phyloP scores from a whole-genome alignment of 305 asterid genomes.

The Monarda citriodora region DNA sequence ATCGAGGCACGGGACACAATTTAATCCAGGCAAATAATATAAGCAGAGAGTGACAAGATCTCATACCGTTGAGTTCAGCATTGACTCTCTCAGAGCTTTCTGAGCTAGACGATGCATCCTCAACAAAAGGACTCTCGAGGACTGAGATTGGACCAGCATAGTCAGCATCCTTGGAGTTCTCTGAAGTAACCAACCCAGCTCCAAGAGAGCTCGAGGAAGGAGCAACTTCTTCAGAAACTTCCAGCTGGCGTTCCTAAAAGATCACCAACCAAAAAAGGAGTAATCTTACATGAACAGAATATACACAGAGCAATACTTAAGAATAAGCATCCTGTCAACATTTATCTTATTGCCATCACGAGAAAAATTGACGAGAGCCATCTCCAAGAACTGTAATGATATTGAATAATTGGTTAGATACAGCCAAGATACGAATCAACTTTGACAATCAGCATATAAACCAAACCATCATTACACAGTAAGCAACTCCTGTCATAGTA shows the following conservation, averaged over 20 bases:
- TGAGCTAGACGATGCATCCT: slow-evolving; percentile 45
- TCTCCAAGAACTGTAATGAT: background rate
- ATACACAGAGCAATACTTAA: slow-evolving; percentile 6
- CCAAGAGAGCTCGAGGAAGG: slow-evolving; percentile 26
- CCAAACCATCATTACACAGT: too few species aligned
- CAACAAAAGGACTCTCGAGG: slow-evolving; percentile 43
- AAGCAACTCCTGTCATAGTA: too few species aligned
- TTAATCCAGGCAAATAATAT: slow-evolving; percentile 3
- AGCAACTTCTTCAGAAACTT: slow-evolving; percentile 29
- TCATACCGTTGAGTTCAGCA: slow-evolving; percentile 62
- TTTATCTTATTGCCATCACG: background rate
- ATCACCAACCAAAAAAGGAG: slow-evolving; percentile 14
- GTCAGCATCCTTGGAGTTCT: slow-evolving; percentile 56
- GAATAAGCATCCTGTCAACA: background rate
- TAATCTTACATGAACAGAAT: background rate
- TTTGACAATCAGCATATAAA: background rate
- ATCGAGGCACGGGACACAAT: background rate
- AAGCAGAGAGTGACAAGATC: slow-evolving; percentile 2
- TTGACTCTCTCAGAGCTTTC: slow-evolving; percentile 51
- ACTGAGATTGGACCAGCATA: slow-evolving; percentile 65
- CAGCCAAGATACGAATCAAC: background rate
- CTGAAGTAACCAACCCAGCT: slow-evolving; percentile 45
- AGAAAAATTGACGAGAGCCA: background rate
- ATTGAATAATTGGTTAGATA: background rate
- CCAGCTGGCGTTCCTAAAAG: slow-evolving; percentile 35